A percentile compares a stretch with the other conserved stretches of the same genome.
Conservation (phyloP, 495 filamentous ascomycete genomes). For the Aspergillus bertholletiae region DNA sequence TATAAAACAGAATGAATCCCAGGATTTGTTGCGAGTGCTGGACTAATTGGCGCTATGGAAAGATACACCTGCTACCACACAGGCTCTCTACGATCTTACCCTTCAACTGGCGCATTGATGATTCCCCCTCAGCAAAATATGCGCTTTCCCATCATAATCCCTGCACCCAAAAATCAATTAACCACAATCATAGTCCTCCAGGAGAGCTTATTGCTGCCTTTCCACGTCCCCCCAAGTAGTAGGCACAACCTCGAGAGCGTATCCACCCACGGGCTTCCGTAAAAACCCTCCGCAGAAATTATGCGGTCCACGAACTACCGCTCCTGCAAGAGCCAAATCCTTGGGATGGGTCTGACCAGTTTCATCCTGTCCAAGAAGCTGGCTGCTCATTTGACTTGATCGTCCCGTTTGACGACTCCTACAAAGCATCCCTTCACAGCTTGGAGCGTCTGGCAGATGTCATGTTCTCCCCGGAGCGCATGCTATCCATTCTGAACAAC, state of each 20-base stretch:
- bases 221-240: constrained; percentile 5
- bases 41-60: not conserved
- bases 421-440: constrained; percentile 28
- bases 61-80: constrained; percentile 5
- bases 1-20: not conserved
- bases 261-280: constrained; percentile 14
- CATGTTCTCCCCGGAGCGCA: constrained; percentile 63
- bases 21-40: not conserved
- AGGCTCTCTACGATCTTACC: constrained; percentile 8
- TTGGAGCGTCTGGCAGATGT: constrained; percentile 60
- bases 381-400: constrained; percentile 30
- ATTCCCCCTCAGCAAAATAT: constrained; percentile 1
- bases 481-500: constrained; percentile 57
- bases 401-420: constrained; percentile 22
- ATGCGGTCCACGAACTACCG: constrained; percentile 24
- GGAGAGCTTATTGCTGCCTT: constrained; percentile 1
- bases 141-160: not conserved
- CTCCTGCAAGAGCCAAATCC: constrained; percentile 30
- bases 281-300: constrained; percentile 24
- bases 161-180: not conserved
- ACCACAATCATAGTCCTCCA: not conserved
- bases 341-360: constrained; percentile 26
- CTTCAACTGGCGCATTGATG: constrained; percentile 8
- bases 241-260: not conserved
- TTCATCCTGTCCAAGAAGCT: constrained; percentile 24